Percentiles rank a stretch among this genome's conserved stretches.
These are phyloP conservation scores for Plectosphaerella plurivora DNA, from an alignment of 2,329 filamentous ascomycete genomes.

Conservation along the genomic window DNA sequence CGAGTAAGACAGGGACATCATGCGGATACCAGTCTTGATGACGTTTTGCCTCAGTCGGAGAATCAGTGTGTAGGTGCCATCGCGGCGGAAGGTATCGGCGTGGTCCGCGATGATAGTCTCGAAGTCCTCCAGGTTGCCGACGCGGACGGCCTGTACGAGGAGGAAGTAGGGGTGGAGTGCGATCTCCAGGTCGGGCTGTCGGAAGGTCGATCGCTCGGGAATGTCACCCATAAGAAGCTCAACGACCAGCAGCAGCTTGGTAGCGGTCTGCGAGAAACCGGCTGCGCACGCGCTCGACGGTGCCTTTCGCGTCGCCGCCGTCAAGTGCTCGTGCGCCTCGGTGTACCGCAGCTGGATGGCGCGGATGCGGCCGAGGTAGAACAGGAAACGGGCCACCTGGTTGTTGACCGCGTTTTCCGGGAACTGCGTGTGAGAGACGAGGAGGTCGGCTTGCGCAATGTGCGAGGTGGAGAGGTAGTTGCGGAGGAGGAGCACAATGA, in stretches of 20 bases:
- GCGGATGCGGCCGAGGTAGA: slow-evolving; percentile 94
- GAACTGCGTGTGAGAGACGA: slow-evolving; percentile 94
- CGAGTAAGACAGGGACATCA: slow-evolving; percentile 98
- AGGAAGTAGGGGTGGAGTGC: slow-evolving; percentile 90
- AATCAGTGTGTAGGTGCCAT: slow-evolving; percentile 93
- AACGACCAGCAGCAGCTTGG: slow-evolving; percentile 93
- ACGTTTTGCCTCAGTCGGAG: slow-evolving; percentile 95
- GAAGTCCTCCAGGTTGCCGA: slow-evolving; percentile 94
- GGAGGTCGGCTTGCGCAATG: slow-evolving; percentile 91
- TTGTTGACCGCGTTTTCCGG: slow-evolving; percentile 94
- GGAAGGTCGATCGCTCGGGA: slow-evolving; percentile 90
- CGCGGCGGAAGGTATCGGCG: slow-evolving; percentile 80
- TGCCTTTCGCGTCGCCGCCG: slow-evolving; percentile 89
- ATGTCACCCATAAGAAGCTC: slow-evolving; percentile 99
- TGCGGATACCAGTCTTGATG: slow-evolving; percentile 98
- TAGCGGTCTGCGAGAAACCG: slow-evolving; percentile 93
- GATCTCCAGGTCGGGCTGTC: slow-evolving; percentile 79
- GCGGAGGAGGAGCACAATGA: slow-evolving; percentile 89
- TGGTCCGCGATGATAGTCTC: slow-evolving; percentile 79
- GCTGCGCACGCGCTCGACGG: slow-evolving; percentile 84
- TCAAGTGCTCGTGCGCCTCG: slow-evolving; percentile 91
- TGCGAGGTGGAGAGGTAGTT: slow-evolving; percentile 96
- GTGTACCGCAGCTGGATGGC: slow-evolving; percentile 97
- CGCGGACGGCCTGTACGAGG: slow-evolving; percentile 89
- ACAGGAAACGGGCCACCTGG: slow-evolving; percentile 94